A percentile compares a stretch with the other conserved stretches of the same genome.
Evolutionary conservation across 306 rosid species (phyloP).

Genomic region (Oemleria cerasiformis): DNA sequence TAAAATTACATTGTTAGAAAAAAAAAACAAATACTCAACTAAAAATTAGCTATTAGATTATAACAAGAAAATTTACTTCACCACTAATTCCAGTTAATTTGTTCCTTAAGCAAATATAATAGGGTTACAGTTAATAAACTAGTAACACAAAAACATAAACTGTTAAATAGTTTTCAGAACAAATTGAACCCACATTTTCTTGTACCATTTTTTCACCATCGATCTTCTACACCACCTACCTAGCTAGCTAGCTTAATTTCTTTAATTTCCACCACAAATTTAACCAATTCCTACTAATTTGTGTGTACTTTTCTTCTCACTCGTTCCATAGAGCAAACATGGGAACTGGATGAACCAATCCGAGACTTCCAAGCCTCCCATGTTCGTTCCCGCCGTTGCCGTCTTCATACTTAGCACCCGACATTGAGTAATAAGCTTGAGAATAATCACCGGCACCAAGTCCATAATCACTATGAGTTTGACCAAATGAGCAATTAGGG

Average conservation of each 20-base stretch:
- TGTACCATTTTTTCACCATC: background rate
- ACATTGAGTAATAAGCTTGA: conserved; percentile 55
- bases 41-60: background rate
- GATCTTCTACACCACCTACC: conserved; percentile 5
- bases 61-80: background rate
- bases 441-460: conserved; percentile 52
- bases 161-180: background rate
- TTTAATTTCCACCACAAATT: background rate
- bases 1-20: too few relatives aligned
- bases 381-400: conserved; percentile 50
- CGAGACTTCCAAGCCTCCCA: conserved; percentile 47
- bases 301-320: conserved; percentile 6
- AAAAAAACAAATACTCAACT: fast-evolving
- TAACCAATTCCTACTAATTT: conserved; percentile 10
- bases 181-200: background rate
- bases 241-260: conserved; percentile 10
- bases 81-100: background rate
- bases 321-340: conserved; percentile 89
- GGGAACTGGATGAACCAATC: conserved; percentile 68
- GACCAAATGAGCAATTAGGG: conserved; percentile 42
- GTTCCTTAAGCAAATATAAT: background rate
- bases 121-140: background rate
- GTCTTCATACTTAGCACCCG: conserved; percentile 56
- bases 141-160: conserved; percentile 12
- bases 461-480: conserved; percentile 41